Conservation (phyloP, 2,329 filamentous ascomycete genomes). For the Intubia oerlemansii region DNA sequence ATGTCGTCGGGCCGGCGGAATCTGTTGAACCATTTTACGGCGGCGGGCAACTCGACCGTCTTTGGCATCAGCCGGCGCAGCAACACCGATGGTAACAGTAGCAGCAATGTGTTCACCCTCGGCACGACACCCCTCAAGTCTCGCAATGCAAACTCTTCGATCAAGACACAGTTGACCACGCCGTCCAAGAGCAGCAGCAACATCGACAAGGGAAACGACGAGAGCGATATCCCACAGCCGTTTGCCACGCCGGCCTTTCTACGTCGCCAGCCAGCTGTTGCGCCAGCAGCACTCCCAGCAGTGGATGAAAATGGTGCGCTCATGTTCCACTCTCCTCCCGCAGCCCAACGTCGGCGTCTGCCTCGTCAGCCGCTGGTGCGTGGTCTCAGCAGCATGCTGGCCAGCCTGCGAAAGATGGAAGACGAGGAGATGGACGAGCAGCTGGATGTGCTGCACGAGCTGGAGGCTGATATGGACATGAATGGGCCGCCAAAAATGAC, state of each 20-base stretch:
- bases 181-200: conserved; percentile 5
- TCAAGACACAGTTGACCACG: background rate
- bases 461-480: conserved; percentile 29
- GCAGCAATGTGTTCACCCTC: background rate
- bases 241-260: conserved; percentile 56
- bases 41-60: background rate
- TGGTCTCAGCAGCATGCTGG: conserved; percentile 54
- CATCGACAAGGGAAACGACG: too few relatives aligned
- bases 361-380: conserved; percentile 42
- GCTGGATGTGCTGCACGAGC: conserved; percentile 49
- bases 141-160: conserved; percentile 18
- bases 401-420: conserved; percentile 45
- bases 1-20: conserved; percentile 37
- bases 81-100: background rate
- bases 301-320: conserved; percentile 34
- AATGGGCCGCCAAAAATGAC: conserved; percentile 7
- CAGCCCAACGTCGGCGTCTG: conserved; percentile 23
- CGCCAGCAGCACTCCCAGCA: conserved; percentile 26
- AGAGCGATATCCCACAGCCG: conserved; percentile 16
- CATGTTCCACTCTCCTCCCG: too few relatives aligned
- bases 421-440: conserved; percentile 53
- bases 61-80: background rate
- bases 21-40: conserved; percentile 25
- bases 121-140: conserved; percentile 45
- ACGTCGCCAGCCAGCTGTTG: conserved; percentile 13